Conservation (phyloP, 345 rosid genomes). For the Sapria himalayana region DNA sequence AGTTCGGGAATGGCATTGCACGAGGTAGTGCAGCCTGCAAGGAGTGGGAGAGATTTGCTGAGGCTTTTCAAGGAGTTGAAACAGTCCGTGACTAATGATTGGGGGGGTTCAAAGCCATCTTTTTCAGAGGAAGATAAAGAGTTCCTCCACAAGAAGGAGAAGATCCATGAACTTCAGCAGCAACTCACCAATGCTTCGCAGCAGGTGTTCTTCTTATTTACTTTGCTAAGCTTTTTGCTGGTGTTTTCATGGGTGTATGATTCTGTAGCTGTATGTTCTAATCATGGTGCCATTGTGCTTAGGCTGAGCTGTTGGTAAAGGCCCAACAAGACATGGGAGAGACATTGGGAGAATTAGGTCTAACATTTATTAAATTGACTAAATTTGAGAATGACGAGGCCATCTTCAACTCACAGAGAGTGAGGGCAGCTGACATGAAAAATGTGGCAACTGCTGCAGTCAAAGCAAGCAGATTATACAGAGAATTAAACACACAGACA, state of each 20-base stretch:
- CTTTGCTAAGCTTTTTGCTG: neutral
- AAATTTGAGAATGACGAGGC: constrained; percentile 93
- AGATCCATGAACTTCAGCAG: constrained; percentile 66
- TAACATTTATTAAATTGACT: constrained; percentile 71
- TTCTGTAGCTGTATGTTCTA: neutral
- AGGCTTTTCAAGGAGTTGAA: constrained; percentile 80
- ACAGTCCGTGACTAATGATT: constrained; percentile 70
- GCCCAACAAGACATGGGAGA: constrained; percentile 97
- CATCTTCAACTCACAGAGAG: constrained; percentile 43
- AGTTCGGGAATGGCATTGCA: constrained; percentile 32
- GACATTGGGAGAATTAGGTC: constrained; percentile 80
- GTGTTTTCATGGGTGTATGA: neutral
- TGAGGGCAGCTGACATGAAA: constrained; percentile 72
- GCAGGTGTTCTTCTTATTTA: constrained; percentile 22
- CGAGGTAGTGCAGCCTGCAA: constrained; percentile 78
- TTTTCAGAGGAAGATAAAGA: constrained; percentile 88
- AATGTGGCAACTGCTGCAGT: constrained; percentile 84
- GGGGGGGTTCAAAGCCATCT: constrained; percentile 67
- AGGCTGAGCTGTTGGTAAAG: constrained; percentile 90
- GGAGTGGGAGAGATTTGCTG: constrained; percentile 73
- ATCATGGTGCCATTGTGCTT: constrained; percentile 6
- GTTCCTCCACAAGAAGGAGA: constrained; percentile 63
- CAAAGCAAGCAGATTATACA: constrained; percentile 86
- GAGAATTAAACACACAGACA: constrained; percentile 70
- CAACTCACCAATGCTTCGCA: constrained; percentile 84